Conservation (phyloP, 345 rosid species). For the Sapria himalayana region DNA sequence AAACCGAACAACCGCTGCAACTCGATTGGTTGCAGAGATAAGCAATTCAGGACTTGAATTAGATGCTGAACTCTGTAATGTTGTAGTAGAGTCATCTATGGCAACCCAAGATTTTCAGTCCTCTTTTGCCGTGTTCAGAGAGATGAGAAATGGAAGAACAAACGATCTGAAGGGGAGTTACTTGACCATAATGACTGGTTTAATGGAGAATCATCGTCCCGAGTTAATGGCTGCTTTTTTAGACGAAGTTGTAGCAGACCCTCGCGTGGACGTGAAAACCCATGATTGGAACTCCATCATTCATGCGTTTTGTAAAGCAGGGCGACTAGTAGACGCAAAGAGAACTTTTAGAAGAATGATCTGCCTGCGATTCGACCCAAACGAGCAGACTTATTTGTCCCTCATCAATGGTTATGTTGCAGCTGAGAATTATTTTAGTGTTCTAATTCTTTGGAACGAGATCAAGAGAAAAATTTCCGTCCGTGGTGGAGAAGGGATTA, state of each 20-base stretch:
- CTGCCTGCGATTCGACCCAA: conserved; percentile 59
- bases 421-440: conserved; percentile 57
- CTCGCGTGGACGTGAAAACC: conserved; percentile 62
- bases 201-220: conserved; percentile 58
- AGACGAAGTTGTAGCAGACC: conserved; percentile 87
- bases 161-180: conserved; percentile 55
- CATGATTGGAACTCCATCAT: conserved; percentile 97
- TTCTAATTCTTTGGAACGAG: conserved; percentile 72
- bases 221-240: conserved; percentile 80
- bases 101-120: conserved; percentile 76
- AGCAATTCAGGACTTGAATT: conserved; percentile 50
- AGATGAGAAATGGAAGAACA: conserved; percentile 58
- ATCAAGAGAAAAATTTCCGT: conserved; percentile 46
- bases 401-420: conserved; percentile 60
- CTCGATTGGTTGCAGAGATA: conserved; percentile 66
- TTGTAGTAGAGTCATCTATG: conserved; percentile 76
- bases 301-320: conserved; percentile 84
- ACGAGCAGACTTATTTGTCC: conserved; percentile 74
- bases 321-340: conserved; percentile 63
- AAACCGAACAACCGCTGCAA: conserved; percentile 72
- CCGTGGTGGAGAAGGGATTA: conserved; percentile 24
- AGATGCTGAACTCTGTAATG: conserved; percentile 35
- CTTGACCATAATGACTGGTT: conserved; percentile 70
- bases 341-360: conserved; percentile 84
- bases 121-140: conserved; percentile 73